phyloP scores from a whole-genome alignment of 2,329 filamentous ascomycete genomes.

The Plenodomus lindquistii region DNA sequence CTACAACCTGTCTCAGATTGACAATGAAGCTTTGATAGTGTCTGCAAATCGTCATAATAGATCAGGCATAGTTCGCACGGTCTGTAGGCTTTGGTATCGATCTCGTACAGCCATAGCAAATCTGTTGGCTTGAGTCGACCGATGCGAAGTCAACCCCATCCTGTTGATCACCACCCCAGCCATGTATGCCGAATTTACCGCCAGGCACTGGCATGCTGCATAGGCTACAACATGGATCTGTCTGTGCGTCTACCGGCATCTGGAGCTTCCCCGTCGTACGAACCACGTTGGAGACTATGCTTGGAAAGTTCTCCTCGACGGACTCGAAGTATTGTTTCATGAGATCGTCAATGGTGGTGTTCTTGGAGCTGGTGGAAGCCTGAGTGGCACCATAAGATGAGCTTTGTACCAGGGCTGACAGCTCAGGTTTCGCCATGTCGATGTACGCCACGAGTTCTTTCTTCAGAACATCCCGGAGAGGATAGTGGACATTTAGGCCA shows the following conservation, averaged over 20 bases:
- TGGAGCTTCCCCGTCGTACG: slow-evolving; percentile 84
- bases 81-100: slow-evolving; percentile 45
- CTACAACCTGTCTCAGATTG: too few species aligned
- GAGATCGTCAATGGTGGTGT: slow-evolving; percentile 86
- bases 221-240: slow-evolving; percentile 59
- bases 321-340: slow-evolving; percentile 87
- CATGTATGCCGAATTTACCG: slow-evolving; percentile 65
- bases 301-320: slow-evolving; percentile 84
- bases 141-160: slow-evolving; percentile 29
- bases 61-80: background rate
- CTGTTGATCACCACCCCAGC: slow-evolving; percentile 62
- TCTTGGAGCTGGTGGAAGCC: slow-evolving; percentile 65
- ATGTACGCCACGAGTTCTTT: slow-evolving; percentile 76
- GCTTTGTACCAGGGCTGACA: slow-evolving; percentile 49
- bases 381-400: slow-evolving; percentile 26
- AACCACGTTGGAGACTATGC: slow-evolving; percentile 93
- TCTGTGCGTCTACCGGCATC: slow-evolving; percentile 43
- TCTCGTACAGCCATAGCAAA: slow-evolving; percentile 77
- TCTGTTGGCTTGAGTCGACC: slow-evolving; percentile 19
- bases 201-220: slow-evolving; percentile 71
- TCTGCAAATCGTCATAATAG: background rate
- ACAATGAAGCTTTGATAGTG: too few species aligned
- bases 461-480: slow-evolving; percentile 81
- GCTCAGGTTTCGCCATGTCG: slow-evolving; percentile 55
- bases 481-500: slow-evolving; percentile 71